Evolutionary conservation across 306 rosid species (phyloP).

Genomic region (Urtica urens): DNA sequence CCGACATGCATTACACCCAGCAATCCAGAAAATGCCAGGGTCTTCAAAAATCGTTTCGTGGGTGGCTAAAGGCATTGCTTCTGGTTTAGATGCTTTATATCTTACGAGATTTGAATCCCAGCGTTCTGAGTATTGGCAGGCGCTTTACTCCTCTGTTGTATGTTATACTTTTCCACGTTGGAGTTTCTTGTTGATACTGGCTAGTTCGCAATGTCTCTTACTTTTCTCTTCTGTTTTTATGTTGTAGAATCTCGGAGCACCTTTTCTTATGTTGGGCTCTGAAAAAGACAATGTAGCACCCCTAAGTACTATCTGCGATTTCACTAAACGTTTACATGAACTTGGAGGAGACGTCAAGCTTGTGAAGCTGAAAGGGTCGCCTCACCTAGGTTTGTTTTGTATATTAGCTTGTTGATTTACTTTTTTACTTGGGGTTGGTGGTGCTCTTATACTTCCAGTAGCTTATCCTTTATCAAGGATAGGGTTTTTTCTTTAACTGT

Average conservation of each 20-base stretch:
- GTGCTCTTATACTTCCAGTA: too few species aligned
- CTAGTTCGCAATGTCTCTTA: slow-evolving; percentile 4
- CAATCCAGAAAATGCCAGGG: slow-evolving; percentile 67
- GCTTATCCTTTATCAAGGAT: too few species aligned
- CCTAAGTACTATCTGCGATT: slow-evolving; percentile 43
- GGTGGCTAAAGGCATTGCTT: slow-evolving; percentile 76
- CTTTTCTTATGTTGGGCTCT: slow-evolving; percentile 79
- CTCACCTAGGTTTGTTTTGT: slow-evolving; percentile 69
- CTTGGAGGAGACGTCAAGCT: slow-evolving; percentile 77
- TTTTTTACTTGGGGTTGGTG: too few species aligned
- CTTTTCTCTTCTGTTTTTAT: slow-evolving; percentile 3
- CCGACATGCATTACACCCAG: slow-evolving; percentile 60
- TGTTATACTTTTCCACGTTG: slow-evolving; percentile 21
- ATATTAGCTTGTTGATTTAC: too few species aligned
- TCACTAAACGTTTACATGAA: slow-evolving; percentile 54
- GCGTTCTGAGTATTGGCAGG: slow-evolving; percentile 78
- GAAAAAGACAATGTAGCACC: slow-evolving; percentile 77
- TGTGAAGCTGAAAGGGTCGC: slow-evolving; percentile 58
- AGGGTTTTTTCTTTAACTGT: too few species aligned
- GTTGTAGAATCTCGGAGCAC: slow-evolving; percentile 74
- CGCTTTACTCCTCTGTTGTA: slow-evolving; percentile 77
- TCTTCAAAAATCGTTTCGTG: slow-evolving; percentile 68
- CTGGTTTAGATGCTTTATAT: slow-evolving; percentile 82
- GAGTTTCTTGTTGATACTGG: neutral
- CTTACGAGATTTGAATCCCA: slow-evolving; percentile 78